Evolutionary conservation across 2,329 filamentous ascomycete genomes (phyloP), one percentile per base, ranked within the genome.

Genomic region (Colletotrichum gloeosporioides): DNA sequence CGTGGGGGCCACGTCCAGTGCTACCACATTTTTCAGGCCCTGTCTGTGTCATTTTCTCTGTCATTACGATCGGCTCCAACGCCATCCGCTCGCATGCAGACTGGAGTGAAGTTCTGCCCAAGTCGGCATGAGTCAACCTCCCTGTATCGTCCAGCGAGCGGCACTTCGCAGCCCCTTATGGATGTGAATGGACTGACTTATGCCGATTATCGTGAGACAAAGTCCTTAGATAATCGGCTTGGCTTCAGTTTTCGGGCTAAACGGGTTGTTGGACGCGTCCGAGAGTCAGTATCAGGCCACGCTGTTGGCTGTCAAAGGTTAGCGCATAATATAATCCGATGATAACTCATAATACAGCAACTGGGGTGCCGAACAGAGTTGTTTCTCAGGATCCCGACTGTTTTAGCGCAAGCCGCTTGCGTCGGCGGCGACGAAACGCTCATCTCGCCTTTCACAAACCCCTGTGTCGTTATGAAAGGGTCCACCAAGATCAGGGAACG

Each of bases 1-100:
- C 62, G 34, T 62, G 55, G 73, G 69, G 73, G 63, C 73, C 70
- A 67, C 32, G n/a, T 29, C 39, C 18, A 53, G 18, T 70, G 57
- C 25, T 32, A 70, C 68, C n/a, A 22, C 34, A 63, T 27, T 4
- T 16, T 55, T 39, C 34, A 27, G 22, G 57, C 44, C 57, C n/a
- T 12, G 71, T n/a, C 63, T 25, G 62, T 32, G 49, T 55, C 34
- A 32, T 49, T 53, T 65, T 57, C n/a, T 8, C 25, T 75, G 36
- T 73, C 63, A 75, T 75, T 75, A 8, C 7, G 73, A 75, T 75
- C 73, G 39, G 59, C 73, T 55, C 2, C 31, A 18, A 34, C 34
- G 53, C 62, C 44, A 63, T n/a, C 15, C 31, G 32, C 44, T 61
- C 55, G 31, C n/a, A 59, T 36, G 34, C 44, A 36, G 32, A 27